Base-by-base conservation (phyloP, 2,329 filamentous ascomycete genomes). In the Thermothelomyces thermophilus region DNA sequence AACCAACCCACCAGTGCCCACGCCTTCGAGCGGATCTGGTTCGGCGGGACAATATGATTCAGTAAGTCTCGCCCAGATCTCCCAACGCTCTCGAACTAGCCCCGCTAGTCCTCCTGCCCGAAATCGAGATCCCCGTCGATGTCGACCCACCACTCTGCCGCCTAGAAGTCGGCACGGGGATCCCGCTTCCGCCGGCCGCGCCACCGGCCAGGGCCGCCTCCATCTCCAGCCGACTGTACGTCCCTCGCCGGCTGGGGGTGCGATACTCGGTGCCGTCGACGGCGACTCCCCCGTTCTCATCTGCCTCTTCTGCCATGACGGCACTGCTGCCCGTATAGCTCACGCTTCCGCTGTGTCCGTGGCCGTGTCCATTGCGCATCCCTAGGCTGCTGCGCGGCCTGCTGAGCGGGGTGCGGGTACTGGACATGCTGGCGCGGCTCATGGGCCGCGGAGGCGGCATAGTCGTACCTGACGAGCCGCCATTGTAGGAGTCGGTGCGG, bases 301-400 rank as follows among this genome's bases (percentile, higher is more conserved):
- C 69, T 28, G 71, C 71, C 49, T 79, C 75, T 34, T 79, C 76
- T 34, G 76, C 75, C 31, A 73, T 72, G 53, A 78, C 10, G 1
- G 36, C 19, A 11, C 14, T 39, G 19, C 11, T 22, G 36, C 19
- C 20, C 11, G 26, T 14, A 44, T 77, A 70, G 46, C 76, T 73
- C 46, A 75, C 70, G 56, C 75, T 77, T 62, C 83, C 72, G 61
- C 77, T 83, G 44, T 75, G 68, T 11, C 77, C 77, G 57, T 80
- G 75, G 3, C 76, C 73, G 56, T n/a, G n/a, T n/a, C n/a, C n/a
- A n/a, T n/a, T n/a, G n/a, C 83, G 39, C 30, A 42, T 79, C 50
- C 80, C 80, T 56, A 90, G 72, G 13, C 86, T 89, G 43, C 84
- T 88, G 43, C 85, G 76, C 16, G 86, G 84, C 46, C 86, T 79